Conservation (phyloP, 2,329 filamentous ascomycete species). For the Aspergillus carbonarius region DNA sequence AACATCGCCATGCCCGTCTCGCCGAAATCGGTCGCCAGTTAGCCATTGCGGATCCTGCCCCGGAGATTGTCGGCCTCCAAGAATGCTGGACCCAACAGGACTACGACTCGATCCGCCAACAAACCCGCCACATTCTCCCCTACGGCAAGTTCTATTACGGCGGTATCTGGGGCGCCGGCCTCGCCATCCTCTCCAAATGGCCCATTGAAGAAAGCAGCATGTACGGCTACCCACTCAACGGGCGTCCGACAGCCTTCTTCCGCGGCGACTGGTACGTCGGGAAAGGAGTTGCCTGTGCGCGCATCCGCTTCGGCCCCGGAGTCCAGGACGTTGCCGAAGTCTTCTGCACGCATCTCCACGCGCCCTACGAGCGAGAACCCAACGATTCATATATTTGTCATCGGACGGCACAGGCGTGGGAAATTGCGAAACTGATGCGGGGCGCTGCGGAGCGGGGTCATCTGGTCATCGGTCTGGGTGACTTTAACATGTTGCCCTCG, state of each 20-base stretch:
- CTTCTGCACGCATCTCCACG: constrained; percentile 89
- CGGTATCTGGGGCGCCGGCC: constrained; percentile 83
- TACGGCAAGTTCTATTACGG: constrained; percentile 91
- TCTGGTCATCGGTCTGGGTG: constrained; percentile 80
- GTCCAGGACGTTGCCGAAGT: constrained; percentile 74
- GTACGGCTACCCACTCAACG: constrained; percentile 85
- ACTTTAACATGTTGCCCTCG: constrained; percentile 94
- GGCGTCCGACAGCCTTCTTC: constrained; percentile 88
- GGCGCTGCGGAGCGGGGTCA: constrained; percentile 77
- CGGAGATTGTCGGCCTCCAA: constrained; percentile 88
- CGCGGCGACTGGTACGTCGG: constrained; percentile 96
- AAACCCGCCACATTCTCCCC: constrained; percentile 72
- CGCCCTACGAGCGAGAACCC: constrained; percentile 77
- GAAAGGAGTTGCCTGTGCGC: constrained; percentile 85
- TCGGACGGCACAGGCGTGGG: constrained; percentile 90
- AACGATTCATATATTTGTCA: constrained; percentile 87
- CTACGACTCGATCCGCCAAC: constrained; percentile 72
- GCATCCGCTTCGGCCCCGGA: constrained; percentile 67
- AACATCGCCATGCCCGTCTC: constrained; percentile 73
- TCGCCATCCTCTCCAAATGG: constrained; percentile 88
- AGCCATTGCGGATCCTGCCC: constrained; percentile 64
- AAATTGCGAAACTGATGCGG: constrained; percentile 84
- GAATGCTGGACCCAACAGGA: constrained; percentile 91
- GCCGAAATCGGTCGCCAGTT: constrained; percentile 80
- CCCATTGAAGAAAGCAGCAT: constrained; percentile 88